Conservation (phyloP, 371 early-diverging fungal genomes). For the Mucor piriformis region DNA sequence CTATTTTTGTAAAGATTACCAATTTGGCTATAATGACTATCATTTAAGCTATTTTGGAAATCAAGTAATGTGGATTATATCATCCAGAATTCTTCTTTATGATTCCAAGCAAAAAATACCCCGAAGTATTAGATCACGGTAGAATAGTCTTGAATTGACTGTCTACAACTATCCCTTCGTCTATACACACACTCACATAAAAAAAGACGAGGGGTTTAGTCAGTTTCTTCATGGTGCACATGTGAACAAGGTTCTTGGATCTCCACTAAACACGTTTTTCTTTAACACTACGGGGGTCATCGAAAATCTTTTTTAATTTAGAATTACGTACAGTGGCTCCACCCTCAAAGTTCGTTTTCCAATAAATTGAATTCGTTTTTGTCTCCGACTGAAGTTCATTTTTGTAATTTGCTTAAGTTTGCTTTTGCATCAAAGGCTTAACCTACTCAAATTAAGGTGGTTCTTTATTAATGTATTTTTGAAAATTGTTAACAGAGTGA, state of each 20-base stretch:
- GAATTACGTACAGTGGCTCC: slow-evolving; percentile 2
- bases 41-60: slow-evolving; percentile 1
- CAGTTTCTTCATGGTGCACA: background rate
- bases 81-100: background rate
- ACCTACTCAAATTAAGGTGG: too few relatives aligned
- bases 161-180: too few relatives aligned
- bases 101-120: background rate
- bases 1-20: slow-evolving; percentile 1
- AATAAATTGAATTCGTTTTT: too few relatives aligned
- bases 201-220: background rate
- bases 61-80: background rate
- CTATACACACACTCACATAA: too few relatives aligned
- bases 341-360: too few relatives aligned
- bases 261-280: background rate
- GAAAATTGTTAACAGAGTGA: too few relatives aligned
- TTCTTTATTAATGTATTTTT: too few relatives aligned
- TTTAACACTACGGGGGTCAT: too few relatives aligned
- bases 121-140: background rate
- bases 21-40: background rate
- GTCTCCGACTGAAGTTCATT: too few relatives aligned
- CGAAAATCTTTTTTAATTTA: background rate
- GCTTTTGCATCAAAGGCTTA: too few relatives aligned
- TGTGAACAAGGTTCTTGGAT: background rate
- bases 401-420: too few relatives aligned
- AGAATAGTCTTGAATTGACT: background rate